Conservation (phyloP, 306 rosid species). For the Quercus suber region DNA sequence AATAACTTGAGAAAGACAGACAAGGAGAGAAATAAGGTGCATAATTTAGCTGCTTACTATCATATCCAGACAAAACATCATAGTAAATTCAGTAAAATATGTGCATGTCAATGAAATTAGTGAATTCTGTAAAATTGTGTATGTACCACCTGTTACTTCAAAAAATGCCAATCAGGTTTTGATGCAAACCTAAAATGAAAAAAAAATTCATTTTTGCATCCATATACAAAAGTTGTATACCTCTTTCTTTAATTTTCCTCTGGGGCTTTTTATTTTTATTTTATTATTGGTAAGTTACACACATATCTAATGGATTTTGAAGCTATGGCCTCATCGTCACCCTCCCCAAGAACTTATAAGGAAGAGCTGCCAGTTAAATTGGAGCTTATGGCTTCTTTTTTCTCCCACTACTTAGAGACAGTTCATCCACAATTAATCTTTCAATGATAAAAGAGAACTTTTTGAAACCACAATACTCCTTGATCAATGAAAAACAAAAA, state of each 20-base stretch:
- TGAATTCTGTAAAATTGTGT: not conserved
- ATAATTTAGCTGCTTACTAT: not conserved
- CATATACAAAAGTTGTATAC: not conserved
- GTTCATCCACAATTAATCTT: not conserved
- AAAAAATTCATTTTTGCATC: not conserved
- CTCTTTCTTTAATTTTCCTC: not conserved
- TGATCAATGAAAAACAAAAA: not conserved
- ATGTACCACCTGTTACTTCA: not conserved
- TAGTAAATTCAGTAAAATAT: not conserved
- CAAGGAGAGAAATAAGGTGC: not conserved
- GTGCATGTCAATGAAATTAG: not conserved
- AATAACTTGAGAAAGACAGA: constrained; percentile 9
- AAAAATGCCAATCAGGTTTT: not conserved
- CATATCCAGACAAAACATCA: not conserved
- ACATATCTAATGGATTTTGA: too few species aligned
- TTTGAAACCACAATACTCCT: not conserved
- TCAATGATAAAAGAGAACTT: not conserved
- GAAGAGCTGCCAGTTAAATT: too few species aligned
- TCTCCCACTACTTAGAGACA: too few species aligned
- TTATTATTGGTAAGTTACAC: too few species aligned
- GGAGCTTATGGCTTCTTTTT: too few species aligned
- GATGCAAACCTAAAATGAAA: not conserved
- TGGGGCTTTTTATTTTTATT: accelerated
- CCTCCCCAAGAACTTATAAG: too few species aligned
- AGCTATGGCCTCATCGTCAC: too few species aligned